Evolutionary conservation across 2,329 filamentous ascomycete genomes (phyloP).

Genomic region (Metarhizium sp.): DNA sequence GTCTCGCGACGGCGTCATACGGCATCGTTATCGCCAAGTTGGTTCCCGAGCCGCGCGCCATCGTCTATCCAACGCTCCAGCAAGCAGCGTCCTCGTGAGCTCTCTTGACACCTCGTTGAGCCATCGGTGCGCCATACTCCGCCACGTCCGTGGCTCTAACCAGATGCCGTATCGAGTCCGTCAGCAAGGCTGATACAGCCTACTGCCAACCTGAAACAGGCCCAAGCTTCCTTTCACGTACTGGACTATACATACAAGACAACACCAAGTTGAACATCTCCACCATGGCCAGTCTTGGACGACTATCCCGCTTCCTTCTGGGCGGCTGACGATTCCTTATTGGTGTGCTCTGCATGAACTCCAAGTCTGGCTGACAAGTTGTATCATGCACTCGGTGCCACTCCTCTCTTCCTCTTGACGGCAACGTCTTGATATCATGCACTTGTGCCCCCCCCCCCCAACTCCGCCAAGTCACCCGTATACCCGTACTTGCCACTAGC

Average conservation of each 20-base stretch:
- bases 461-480: neutral
- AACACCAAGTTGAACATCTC: neutral
- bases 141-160: constrained; percentile 2
- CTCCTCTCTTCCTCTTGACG: neutral
- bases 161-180: constrained; percentile 7
- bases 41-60: neutral
- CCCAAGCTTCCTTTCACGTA: constrained; percentile 2
- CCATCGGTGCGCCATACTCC: neutral
- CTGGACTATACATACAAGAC: constrained; percentile 1
- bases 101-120: neutral
- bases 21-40: too few species aligned
- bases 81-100: neutral
- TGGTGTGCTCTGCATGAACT: constrained; percentile 14
- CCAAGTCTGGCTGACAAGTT: neutral
- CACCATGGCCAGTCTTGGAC: neutral
- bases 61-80: neutral
- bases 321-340: constrained; percentile 3
- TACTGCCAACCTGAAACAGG: constrained; percentile 11
- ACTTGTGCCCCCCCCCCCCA: neutral
- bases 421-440: neutral
- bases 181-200: constrained; percentile 10
- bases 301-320: neutral
- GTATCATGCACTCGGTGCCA: neutral
- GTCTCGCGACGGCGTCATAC: neutral
- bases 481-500: neutral